phyloP scores from a whole-genome alignment of 202 grass and related monocot genomes.

The Elaeis oleifera region DNA sequence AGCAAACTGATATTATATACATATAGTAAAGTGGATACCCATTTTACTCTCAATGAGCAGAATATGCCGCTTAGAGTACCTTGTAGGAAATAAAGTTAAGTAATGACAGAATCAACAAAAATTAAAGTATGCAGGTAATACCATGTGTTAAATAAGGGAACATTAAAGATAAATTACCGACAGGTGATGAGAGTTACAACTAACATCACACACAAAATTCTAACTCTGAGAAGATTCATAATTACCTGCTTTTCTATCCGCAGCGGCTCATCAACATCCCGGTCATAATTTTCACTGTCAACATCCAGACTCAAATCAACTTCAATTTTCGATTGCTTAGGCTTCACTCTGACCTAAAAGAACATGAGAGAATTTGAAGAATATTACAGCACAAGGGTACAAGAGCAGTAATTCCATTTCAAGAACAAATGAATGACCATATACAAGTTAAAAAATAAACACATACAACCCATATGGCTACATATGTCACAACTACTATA shows the following conservation, averaged over 20 bases:
- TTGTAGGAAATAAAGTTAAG: too few relatives aligned
- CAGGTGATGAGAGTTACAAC: background rate
- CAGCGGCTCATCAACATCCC: slow-evolving; percentile 27
- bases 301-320: slow-evolving; percentile 56
- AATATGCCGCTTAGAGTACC: too few relatives aligned
- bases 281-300: slow-evolving; percentile 61
- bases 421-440: slow-evolving; percentile 7
- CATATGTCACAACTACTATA: background rate
- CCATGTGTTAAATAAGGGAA: too few relatives aligned
- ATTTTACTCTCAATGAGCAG: too few relatives aligned
- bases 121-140: too few relatives aligned
- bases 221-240: background rate
- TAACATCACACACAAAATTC: slow-evolving; percentile 3
- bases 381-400: background rate
- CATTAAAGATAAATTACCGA: too few relatives aligned
- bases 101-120: too few relatives aligned
- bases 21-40: too few relatives aligned
- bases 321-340: slow-evolving; percentile 60
- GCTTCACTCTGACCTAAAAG: slow-evolving; percentile 64
- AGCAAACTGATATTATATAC: too few relatives aligned
- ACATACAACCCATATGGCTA: slow-evolving; percentile 14
- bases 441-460: slow-evolving; percentile 4
- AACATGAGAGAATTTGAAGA: background rate
- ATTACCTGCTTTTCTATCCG: slow-evolving; percentile 53
- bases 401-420: background rate